These are phyloP conservation scores for Gastrolobium villosum DNA, from an alignment of 306 rosid species.

Conservation along the genomic window DNA sequence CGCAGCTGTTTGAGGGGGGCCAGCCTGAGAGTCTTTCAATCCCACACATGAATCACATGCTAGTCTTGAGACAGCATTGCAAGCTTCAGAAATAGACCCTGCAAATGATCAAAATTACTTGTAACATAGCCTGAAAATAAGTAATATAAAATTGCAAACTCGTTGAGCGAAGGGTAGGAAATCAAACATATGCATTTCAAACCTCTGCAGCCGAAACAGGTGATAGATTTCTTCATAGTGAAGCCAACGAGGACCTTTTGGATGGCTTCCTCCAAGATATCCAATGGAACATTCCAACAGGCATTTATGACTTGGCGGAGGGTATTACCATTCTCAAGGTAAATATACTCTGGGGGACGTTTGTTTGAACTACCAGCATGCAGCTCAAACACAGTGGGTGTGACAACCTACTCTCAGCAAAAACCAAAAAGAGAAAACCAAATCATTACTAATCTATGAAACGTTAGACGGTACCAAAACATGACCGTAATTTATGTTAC, in stretches of 20 bases:
- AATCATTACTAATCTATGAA: conserved; percentile 26
- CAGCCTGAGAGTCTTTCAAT: conserved; percentile 53
- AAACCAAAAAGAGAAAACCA: conserved; percentile 21
- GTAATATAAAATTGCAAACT: background rate
- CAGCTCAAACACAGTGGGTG: conserved; percentile 83
- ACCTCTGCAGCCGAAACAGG: conserved; percentile 88
- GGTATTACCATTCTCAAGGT: conserved; percentile 71
- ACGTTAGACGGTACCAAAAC: too few species aligned
- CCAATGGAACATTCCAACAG: conserved; percentile 57
- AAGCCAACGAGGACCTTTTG: conserved; percentile 66
- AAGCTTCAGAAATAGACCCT: conserved; percentile 52
- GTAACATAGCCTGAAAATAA: conserved; percentile 8
- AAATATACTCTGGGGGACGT: conserved; percentile 85
- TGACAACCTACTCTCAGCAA: conserved; percentile 65
- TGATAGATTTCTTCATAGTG: conserved; percentile 60
- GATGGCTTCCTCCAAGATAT: conserved; percentile 64
- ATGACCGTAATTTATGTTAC: conserved; percentile 37
- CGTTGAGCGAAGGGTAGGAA: background rate
- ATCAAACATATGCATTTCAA: conserved; percentile 46
- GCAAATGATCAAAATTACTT: conserved; percentile 37
- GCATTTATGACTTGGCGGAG: conserved; percentile 86
- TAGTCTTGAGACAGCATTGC: conserved; percentile 56
- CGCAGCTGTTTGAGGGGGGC: conserved; percentile 42
- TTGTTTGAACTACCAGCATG: conserved; percentile 92
- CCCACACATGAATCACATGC: conserved; percentile 70